These are phyloP conservation scores for Fusarium circinatum DNA, from an alignment of 2,329 filamentous ascomycete genomes.

Conservation along the genomic window DNA sequence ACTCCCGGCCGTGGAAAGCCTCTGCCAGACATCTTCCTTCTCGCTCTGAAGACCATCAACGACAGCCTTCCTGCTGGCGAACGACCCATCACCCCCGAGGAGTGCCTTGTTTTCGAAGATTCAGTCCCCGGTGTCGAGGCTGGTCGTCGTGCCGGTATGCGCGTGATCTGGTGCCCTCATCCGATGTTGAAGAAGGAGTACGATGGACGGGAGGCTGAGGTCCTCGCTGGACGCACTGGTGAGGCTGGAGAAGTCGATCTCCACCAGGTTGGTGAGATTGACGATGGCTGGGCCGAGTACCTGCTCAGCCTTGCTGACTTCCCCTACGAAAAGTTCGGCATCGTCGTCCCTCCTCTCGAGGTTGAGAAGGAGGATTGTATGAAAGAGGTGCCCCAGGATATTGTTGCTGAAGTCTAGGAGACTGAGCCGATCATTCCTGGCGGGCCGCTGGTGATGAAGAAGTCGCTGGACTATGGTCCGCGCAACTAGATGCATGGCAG, in stretches of 20 bases:
- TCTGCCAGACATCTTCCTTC: constrained; percentile 90
- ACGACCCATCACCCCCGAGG: constrained; percentile 76
- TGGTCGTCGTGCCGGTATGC: constrained; percentile 91
- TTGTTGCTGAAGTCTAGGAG: constrained; percentile 27
- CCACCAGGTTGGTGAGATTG: constrained; percentile 66
- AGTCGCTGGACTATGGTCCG: not conserved
- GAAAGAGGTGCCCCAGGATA: constrained; percentile 45
- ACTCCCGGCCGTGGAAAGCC: constrained; percentile 87
- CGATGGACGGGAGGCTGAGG: constrained; percentile 77
- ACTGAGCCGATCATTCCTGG: constrained; percentile 10
- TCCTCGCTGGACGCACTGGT: constrained; percentile 84
- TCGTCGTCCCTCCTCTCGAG: constrained; percentile 56
- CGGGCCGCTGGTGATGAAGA: not conserved
- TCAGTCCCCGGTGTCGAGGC: constrained; percentile 92
- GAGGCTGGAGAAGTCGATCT: constrained; percentile 67
- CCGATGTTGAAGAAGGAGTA: constrained; percentile 80
- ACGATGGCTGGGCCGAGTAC: constrained; percentile 71
- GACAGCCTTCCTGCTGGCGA: constrained; percentile 71
- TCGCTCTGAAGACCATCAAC: constrained; percentile 89
- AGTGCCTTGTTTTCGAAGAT: constrained; percentile 97
- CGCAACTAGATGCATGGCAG: not conserved
- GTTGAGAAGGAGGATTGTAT: constrained; percentile 58
- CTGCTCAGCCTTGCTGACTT: constrained; percentile 62
- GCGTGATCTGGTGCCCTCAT: constrained; percentile 93
- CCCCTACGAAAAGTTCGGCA: constrained; percentile 68